Conservation (phyloP, 2,329 filamentous ascomycete species). For the Orbilia javanica region DNA sequence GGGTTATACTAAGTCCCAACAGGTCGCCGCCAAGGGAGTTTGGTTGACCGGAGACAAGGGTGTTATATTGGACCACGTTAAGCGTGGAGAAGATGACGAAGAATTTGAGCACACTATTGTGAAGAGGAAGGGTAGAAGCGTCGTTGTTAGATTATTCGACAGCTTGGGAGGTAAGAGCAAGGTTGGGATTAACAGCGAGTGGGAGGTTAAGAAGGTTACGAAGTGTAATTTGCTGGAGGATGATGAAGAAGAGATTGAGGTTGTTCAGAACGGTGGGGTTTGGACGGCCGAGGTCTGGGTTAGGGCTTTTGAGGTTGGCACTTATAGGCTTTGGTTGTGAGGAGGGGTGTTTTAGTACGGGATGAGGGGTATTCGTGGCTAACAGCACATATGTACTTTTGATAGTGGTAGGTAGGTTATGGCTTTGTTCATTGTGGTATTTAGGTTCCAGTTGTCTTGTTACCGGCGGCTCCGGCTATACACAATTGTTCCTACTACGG, state of each 20-base stretch:
- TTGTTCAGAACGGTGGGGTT: slow-evolving; percentile 64
- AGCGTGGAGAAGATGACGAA: slow-evolving; percentile 90
- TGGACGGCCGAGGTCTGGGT: slow-evolving; percentile 74
- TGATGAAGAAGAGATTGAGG: slow-evolving; percentile 74
- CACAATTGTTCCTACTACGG: no score
- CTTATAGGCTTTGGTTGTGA: slow-evolving; percentile 75
- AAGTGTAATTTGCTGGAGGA: slow-evolving; percentile 93
- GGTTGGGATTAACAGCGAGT: slow-evolving; percentile 74
- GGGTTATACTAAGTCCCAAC: slow-evolving; percentile 62
- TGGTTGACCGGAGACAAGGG: slow-evolving; percentile 61
- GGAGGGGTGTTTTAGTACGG: not conserved
- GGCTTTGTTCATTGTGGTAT: no score
- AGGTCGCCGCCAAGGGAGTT: slow-evolving; percentile 35
- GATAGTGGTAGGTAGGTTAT: no score
- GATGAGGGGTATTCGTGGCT: no score
- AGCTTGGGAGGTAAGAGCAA: slow-evolving; percentile 83
- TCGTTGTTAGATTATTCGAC: slow-evolving; percentile 89
- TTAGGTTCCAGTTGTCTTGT: no score
- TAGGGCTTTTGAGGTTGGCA: slow-evolving; percentile 86
- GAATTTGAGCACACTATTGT: slow-evolving; percentile 76
- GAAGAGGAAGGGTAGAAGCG: slow-evolving; percentile 77
- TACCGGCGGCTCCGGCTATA: no score
- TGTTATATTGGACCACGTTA: slow-evolving; percentile 86
- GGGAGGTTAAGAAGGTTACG: slow-evolving; percentile 78
- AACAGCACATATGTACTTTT: no score